phyloP scores from a whole-genome alignment of 2,329 filamentous ascomycete genomes.

The Colletotrichum musicola region DNA sequence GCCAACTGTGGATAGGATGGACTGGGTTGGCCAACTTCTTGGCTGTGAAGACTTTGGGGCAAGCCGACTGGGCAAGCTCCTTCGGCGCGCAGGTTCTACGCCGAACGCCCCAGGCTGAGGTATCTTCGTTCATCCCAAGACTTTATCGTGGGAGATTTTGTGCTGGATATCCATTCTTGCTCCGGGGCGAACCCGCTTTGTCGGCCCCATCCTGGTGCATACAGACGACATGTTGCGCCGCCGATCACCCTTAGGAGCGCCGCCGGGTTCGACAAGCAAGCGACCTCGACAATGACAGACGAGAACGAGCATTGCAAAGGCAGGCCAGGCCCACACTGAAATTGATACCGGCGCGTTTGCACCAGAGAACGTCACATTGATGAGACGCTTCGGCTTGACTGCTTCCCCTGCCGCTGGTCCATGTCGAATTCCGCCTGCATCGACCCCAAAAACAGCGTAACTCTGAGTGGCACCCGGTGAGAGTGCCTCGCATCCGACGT shows the following conservation, averaged over 20 bases:
- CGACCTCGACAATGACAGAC: not conserved
- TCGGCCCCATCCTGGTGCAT: constrained; percentile 17
- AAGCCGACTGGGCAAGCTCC: constrained; percentile 8
- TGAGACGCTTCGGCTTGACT: not conserved
- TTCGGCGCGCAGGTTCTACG: not conserved
- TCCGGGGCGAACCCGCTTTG: constrained; percentile 1
- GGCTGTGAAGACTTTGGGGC: constrained; percentile 6
- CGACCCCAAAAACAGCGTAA: not conserved
- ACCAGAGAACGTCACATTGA: constrained; percentile 1
- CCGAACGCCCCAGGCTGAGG: not conserved
- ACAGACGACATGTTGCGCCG: constrained; percentile 13
- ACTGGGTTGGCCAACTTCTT: not conserved
- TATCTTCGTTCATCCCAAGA: constrained; percentile 1
- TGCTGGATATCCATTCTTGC: constrained; percentile 8
- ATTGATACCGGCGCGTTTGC: not conserved
- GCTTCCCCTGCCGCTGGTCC: not conserved
- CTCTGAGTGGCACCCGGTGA: not conserved
- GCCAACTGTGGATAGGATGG: not conserved
- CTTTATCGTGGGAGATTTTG: not conserved
- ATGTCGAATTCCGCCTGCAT: not conserved
- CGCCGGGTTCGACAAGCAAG: not conserved
- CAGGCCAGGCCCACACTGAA: not conserved
- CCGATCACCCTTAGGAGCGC: constrained; percentile 16
- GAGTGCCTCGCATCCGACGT: constrained; percentile 16
- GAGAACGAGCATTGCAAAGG: not conserved